These are phyloP conservation scores for Microcos paniculata DNA, from an alignment of 345 rosid species.

Conservation along the genomic window DNA sequence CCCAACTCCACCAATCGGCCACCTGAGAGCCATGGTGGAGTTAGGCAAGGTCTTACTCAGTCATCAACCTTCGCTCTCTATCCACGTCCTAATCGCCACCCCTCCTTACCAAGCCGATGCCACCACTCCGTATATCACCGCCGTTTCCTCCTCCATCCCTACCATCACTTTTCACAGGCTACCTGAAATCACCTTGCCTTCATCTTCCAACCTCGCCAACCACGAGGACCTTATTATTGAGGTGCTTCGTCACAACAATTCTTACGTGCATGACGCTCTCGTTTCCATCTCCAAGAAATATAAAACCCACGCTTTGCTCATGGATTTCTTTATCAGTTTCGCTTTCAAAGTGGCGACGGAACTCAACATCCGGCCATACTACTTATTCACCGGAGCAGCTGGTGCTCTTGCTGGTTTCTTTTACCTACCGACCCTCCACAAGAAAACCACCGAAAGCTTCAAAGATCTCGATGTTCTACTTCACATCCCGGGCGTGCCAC, in stretches of 20 bases:
- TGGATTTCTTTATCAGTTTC: constrained; percentile 48
- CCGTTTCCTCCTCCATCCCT: constrained; percentile 35
- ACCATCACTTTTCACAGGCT: constrained; percentile 51
- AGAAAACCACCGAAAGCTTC: constrained; percentile 29
- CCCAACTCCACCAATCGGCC: constrained; percentile 71
- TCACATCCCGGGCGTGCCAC: constrained; percentile 46
- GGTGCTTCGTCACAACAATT: constrained; percentile 36
- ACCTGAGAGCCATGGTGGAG: constrained; percentile 73
- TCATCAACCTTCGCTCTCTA: constrained; percentile 48
- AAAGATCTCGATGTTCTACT: constrained; percentile 34
- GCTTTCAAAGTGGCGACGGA: constrained; percentile 28
- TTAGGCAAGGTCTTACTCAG: constrained; percentile 51
- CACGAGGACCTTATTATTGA: constrained; percentile 36
- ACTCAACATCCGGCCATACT: constrained; percentile 44
- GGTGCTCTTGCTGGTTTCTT: constrained; percentile 33
- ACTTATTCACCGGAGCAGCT: constrained; percentile 46
- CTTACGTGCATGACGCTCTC: constrained; percentile 40
- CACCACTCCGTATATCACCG: constrained; percentile 37
- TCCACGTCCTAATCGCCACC: constrained; percentile 45
- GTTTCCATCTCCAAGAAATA: constrained; percentile 29
- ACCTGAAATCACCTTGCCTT: constrained; percentile 28
- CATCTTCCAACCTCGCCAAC: constrained; percentile 25
- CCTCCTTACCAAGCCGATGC: constrained; percentile 45
- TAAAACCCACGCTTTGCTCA: constrained; percentile 32
- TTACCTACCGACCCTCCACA: constrained; percentile 34